Evolutionary conservation across 805 yeast species (phyloP), one percentile per base, ranked within the genome.

Genomic region (Lachancea sp.): DNA sequence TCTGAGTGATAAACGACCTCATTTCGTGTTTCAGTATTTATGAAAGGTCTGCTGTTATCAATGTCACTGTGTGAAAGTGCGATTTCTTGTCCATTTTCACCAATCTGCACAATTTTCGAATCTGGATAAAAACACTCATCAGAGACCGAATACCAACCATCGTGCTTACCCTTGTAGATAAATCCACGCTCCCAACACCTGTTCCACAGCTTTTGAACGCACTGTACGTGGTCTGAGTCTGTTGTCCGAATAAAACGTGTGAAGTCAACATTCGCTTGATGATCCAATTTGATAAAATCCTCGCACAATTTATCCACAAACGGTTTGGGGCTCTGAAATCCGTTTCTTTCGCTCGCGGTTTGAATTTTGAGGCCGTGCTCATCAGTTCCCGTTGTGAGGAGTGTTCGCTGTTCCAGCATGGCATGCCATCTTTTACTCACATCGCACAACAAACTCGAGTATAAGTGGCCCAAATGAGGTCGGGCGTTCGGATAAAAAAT

Each of bases 331-430:
- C 48, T 43, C 1, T 67, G 66, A n/a, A 63, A 59, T 0, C 72
- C 71, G 6, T 71, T 73, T 46, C 69, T 70, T 26, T 68, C 70
- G 0, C 96, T 95, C 0, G 95, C 97, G n/a, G 77, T 71, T 55
- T 87, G 95, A 26, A 91, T 91, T 68, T 93, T 93, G 44, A 89
- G 67, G 0, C 99, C 99, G 62, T 93, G 99, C 64, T 93, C 99
- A 62, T 93, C 99, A 0, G 97, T 90, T 0, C 99, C 99, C 0
- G 98, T 93, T 6, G 86, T 77, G 57, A 90, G 75, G 48, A 68
- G 75, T 1, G 81, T 65, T 0, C 77, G 64, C 1, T 74, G 65
- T 0, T 64, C 66, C 9, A 65, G 61, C 29, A 82, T 65, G 15
- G 56, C 55, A 31, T 75, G 76, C 95, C 95, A 91, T 51, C 96